Percentiles rank a stretch among this genome's conserved stretches.
Evolutionary conservation across 2,329 filamentous ascomycete genomes (phyloP).

Genomic region (Colletotrichum somersetense): DNA sequence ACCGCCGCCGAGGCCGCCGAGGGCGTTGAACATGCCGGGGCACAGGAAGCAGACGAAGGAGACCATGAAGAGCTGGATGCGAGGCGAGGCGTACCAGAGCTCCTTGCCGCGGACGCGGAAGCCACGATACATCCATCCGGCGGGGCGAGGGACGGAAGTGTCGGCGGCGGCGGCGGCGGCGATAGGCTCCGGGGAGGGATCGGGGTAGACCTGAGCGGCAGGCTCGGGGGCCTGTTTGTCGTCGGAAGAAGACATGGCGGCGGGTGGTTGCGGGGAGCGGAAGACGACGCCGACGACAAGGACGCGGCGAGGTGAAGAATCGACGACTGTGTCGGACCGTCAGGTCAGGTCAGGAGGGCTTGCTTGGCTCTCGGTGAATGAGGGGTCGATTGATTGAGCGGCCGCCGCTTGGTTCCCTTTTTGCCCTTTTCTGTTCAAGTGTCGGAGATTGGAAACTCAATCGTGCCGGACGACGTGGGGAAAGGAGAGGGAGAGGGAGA

Average conservation of each 20-base stretch:
- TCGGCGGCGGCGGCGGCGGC: constrained; percentile 38
- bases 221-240: constrained; percentile 29
- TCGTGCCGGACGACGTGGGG: constrained; percentile 29
- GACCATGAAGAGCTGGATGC: constrained; percentile 78
- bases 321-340: neutral
- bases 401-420: constrained; percentile 12
- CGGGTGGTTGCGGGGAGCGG: neutral
- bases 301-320: neutral
- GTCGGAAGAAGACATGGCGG: constrained; percentile 31
- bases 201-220: constrained; percentile 13
- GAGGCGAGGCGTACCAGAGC: constrained; percentile 80
- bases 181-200: constrained; percentile 19
- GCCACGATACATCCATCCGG: constrained; percentile 77
- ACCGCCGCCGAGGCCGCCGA: constrained; percentile 74
- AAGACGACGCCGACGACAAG: constrained; percentile 7
- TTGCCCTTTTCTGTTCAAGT: neutral
- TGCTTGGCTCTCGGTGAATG: neutral
- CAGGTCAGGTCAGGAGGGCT: neutral
- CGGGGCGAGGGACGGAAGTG: constrained; percentile 53
- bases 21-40: constrained; percentile 79
- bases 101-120: constrained; percentile 66
- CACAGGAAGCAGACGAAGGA: constrained; percentile 69
- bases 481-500: neutral
- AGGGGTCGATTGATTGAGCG: neutral
- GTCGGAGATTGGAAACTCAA: constrained; percentile 35